Evolutionary conservation across 768 basidiomycete genomes (phyloP).

Genomic region (Tulasnella calospora): DNA sequence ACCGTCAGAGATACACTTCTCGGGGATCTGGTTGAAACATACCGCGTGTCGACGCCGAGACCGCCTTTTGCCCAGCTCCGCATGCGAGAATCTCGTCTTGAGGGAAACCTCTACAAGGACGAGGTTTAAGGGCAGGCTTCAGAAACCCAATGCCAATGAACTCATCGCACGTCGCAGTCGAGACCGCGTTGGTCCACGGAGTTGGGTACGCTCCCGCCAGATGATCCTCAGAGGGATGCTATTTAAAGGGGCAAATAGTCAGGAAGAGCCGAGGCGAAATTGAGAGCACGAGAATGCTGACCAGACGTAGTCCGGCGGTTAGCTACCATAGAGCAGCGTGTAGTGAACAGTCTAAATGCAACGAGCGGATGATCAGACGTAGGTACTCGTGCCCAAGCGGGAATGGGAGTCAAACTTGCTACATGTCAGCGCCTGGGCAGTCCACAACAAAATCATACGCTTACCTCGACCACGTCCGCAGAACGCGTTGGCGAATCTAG

Average conservation of each 20-base stretch:
- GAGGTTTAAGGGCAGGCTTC: background rate
- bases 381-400: too few relatives aligned
- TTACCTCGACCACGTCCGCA: too few relatives aligned
- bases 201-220: background rate
- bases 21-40: background rate
- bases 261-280: background rate
- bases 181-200: background rate
- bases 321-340: background rate
- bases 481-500: too few relatives aligned
- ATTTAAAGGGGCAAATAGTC: background rate
- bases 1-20: background rate
- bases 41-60: background rate
- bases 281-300: background rate
- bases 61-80: background rate
- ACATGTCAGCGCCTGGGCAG: too few relatives aligned
- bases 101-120: background rate
- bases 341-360: too few relatives aligned
- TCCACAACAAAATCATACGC: too few relatives aligned
- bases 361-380: too few relatives aligned
- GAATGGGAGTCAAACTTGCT: too few relatives aligned
- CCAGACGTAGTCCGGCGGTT: background rate
- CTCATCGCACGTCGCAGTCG: background rate
- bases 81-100: background rate
- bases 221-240: background rate
- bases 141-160: background rate